phyloP scores from a whole-genome alignment of 495 filamentous ascomycete species.

The Annulohypoxylon moriforme region DNA sequence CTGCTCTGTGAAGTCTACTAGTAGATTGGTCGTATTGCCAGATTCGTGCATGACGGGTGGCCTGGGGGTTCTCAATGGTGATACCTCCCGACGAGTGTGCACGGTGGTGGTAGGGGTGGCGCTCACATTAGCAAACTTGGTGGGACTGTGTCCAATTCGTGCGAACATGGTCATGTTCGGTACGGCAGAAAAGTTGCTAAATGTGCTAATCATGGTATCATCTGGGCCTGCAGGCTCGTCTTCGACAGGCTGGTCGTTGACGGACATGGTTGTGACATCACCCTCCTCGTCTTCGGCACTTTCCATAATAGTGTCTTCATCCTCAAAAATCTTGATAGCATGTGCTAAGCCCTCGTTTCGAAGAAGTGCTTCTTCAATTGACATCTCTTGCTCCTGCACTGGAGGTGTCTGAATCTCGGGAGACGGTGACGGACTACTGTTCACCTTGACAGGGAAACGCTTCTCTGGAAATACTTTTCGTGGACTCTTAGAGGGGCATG shows the following conservation, averaged over 20 bases:
- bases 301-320: conserved; percentile 53
- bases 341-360: conserved; percentile 56
- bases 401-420: conserved; percentile 40
- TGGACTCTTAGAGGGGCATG: conserved; percentile 52
- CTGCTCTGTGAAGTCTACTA: conserved; percentile 91
- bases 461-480: conserved; percentile 64
- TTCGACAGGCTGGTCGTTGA: conserved; percentile 34
- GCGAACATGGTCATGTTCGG: conserved; percentile 91
- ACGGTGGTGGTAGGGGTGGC: conserved; percentile 45
- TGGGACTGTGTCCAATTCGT: conserved; percentile 68
- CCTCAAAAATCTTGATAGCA: conserved; percentile 66
- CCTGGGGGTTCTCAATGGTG: conserved; percentile 70
- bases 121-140: conserved; percentile 52
- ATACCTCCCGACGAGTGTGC: conserved; percentile 38
- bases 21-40: conserved; percentile 73
- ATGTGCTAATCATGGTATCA: conserved; percentile 75
- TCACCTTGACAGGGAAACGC: conserved; percentile 65
- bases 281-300: conserved; percentile 36
- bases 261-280: conserved; percentile 42
- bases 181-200: conserved; percentile 87
- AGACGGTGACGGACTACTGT: conserved; percentile 42
- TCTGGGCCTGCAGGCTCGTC: conserved; percentile 63
- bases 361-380: conserved; percentile 56
- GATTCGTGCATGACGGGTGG: conserved; percentile 47
- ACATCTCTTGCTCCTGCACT: conserved; percentile 53